These are phyloP conservation scores for Leccinum cinnamomeum DNA, from an alignment of 1,284 basidiomycete genomes.

Conservation along the genomic window DNA sequence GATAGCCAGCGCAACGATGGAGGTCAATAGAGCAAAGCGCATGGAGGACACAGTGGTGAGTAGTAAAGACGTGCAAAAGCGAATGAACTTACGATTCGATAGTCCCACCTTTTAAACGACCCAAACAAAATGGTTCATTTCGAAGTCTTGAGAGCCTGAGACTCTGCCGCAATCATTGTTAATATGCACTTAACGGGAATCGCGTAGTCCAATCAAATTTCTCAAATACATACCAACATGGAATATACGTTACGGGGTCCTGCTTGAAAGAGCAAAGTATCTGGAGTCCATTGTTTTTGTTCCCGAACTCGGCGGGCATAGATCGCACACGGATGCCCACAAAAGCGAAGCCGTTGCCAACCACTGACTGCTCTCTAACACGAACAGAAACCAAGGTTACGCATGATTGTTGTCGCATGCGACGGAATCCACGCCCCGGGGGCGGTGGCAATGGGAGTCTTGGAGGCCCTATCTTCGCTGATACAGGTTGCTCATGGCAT, in stretches of 20 bases:
- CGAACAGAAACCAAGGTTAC: neutral
- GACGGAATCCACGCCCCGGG: neutral
- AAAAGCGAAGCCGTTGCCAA: neutral
- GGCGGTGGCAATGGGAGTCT: neutral
- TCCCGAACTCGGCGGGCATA: neutral
- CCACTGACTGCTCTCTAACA: neutral
- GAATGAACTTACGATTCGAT: neutral
- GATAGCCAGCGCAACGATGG: conserved; percentile 6
- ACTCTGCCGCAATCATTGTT: neutral
- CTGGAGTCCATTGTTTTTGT: neutral
- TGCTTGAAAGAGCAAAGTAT: neutral
- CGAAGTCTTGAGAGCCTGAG: neutral
- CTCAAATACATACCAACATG: neutral
- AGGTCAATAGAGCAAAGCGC: conserved; percentile 8
- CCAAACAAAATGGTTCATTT: neutral
- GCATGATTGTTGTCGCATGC: neutral
- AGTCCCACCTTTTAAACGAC: conserved; percentile 3
- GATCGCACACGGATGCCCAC: neutral
- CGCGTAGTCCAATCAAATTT: neutral
- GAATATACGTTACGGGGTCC: neutral
- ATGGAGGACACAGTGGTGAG: neutral
- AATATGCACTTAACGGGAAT: neutral
- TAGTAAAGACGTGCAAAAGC: neutral
- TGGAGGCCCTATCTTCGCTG: neutral
- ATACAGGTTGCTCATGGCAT: too few species aligned